Base-by-base conservation (phyloP, 805 yeast genomes). In the Metschnikowia sp. region DNA sequence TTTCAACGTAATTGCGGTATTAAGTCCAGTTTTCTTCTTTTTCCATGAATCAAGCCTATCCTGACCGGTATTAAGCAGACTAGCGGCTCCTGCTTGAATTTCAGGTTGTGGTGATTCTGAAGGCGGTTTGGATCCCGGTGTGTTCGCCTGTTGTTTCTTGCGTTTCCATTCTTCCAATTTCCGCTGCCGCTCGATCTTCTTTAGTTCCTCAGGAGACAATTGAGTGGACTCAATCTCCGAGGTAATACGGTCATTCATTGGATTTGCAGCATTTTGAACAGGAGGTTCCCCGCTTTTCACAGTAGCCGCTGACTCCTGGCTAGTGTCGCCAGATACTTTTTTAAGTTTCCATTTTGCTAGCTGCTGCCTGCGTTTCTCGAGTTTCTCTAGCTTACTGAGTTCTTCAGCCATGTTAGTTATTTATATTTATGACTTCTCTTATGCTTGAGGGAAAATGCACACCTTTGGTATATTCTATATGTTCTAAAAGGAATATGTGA, bases 301-400 rank as follows among this genome's bases (percentile, higher is more conserved):
- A 34, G 12, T 2, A 2, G 9, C 36, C 11, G 28, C 26, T 1
- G 41, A 12, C 10, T 43, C 41, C 15, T 11, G 29, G 11, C 26
- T 26, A 33, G 32, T 11, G 18, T 44, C 45, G 32, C 46, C 36
- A 3, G 44, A 34, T 35, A 71, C 72, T 58, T 79, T 80, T 63
- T 79, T 79, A 54, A 67, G 69, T 56, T 79, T 82, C 88, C 88
- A 84, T 39, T 75, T 76, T 6, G 79, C 79, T 41, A 83, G 58
- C 54, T 75, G 76, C 50, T 78, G 82, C 50, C 76, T 76, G 44
- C 88, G 70, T 45, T 56, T 59, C 36, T 61, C 51, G 18, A 69
- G 58, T 53, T 71, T 71, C 32, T 70, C 75, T 46, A 60, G 65
- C 40, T 64, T 65, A 8, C 48, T 32, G 11, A 44, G 51, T 32